Conservation (phyloP, 1,284 basidiomycete genomes). For the Microbotryum saponariae region DNA sequence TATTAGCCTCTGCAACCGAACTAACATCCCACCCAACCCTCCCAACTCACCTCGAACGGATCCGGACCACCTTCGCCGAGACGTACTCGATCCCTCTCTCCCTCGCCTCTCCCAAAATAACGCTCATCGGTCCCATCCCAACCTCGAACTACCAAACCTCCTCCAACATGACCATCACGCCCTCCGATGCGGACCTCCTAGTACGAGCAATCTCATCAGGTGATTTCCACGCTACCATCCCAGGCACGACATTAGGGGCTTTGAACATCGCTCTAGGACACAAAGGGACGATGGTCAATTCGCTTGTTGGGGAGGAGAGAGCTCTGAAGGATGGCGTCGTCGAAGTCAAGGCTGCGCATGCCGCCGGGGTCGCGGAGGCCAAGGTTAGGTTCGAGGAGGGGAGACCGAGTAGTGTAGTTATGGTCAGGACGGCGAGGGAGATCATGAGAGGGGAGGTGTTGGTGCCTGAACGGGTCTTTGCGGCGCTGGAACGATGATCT, state of each 20-base stretch:
- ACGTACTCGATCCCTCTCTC: constrained; percentile 17
- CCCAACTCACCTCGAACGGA: constrained; percentile 8
- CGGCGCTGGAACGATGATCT: not conserved
- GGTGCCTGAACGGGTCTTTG: constrained; percentile 20
- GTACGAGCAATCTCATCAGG: constrained; percentile 23
- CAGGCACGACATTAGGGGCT: constrained; percentile 28
- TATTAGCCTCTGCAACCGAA: constrained; percentile 8
- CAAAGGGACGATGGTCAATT: constrained; percentile 14
- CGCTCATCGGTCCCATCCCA: constrained; percentile 13
- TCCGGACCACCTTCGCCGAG: constrained; percentile 9
- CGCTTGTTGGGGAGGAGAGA: not conserved
- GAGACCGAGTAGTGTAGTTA: constrained; percentile 20
- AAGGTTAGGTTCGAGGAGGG: constrained; percentile 16
- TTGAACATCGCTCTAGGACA: constrained; percentile 19
- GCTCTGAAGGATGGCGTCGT: not conserved
- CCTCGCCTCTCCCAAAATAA: constrained; percentile 28
- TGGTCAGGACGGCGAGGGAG: constrained; percentile 29
- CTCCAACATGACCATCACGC: not conserved
- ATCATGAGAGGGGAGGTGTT: constrained; percentile 28
- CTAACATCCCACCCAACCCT: constrained; percentile 11
- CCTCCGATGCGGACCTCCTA: constrained; percentile 18
- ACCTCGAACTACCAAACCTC: constrained; percentile 3
- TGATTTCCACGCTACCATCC: constrained; percentile 29
- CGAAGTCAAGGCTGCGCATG: constrained; percentile 18
- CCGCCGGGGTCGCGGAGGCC: constrained; percentile 23